A percentile compares a stretch with the other conserved stretches of the same genome.
Conservation (phyloP, 371 early-diverging fungal genomes). For the Cladochytrium tenue region DNA sequence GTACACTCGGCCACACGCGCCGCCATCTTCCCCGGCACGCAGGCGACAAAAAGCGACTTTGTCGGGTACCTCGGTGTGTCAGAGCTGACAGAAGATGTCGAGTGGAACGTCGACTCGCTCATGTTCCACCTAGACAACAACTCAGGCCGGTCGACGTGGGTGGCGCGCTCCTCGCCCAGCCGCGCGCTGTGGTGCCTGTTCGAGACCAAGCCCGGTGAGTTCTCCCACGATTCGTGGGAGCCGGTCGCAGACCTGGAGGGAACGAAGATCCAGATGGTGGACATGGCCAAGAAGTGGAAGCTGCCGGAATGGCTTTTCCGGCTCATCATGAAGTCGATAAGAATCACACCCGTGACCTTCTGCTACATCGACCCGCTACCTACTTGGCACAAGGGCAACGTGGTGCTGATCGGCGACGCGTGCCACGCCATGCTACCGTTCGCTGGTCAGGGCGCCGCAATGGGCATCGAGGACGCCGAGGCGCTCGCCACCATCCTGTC, state of each 20-base stretch:
- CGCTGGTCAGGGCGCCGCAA: constrained; percentile 26
- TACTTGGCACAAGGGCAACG: not conserved
- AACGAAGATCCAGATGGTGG: not conserved
- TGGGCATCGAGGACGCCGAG: constrained; percentile 23
- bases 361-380: not conserved
- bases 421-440: constrained; percentile 26
- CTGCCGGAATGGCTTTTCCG: not conserved
- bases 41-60: not conserved
- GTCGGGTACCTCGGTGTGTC: not conserved
- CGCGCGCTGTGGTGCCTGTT: not conserved
- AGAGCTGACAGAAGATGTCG: not conserved
- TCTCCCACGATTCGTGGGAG: not conserved
- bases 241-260: not conserved
- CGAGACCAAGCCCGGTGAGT: not conserved
- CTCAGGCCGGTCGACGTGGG: not conserved
- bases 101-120: not conserved
- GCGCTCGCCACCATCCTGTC: not conserved
- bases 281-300: not conserved
- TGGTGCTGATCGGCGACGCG: constrained; percentile 12
- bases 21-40: not conserved
- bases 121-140: not conserved
- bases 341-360: not conserved
- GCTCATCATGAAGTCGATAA: not conserved
- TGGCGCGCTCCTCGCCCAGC: not conserved
- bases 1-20: constrained; percentile 2